These are phyloP conservation scores for Microsporum audouinii DNA, from an alignment of 2,329 filamentous ascomycete genomes.

Conservation along the genomic window DNA sequence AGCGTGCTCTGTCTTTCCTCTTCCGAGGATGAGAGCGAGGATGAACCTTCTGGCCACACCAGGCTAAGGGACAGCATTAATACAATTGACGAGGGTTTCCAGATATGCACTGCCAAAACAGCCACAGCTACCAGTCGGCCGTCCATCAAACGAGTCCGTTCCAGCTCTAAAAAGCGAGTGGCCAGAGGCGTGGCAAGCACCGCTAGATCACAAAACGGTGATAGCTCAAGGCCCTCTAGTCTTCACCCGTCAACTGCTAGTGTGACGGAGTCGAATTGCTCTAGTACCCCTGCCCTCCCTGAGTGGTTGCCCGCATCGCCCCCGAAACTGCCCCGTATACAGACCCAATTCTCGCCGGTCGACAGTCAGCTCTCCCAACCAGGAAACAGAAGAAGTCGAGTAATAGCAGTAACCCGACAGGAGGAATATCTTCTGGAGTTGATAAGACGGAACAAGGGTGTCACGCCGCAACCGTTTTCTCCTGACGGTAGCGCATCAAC, in stretches of 20 bases:
- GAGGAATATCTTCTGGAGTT: constrained; percentile 43
- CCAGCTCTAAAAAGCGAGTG: constrained; percentile 20
- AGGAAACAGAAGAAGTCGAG: constrained; percentile 32
- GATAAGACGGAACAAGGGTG: constrained; percentile 39
- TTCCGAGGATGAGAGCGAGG: constrained; percentile 27
- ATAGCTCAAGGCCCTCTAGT: constrained; percentile 22
- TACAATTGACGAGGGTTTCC: constrained; percentile 31
- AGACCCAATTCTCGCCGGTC: background rate
- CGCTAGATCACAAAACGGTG: constrained; percentile 14
- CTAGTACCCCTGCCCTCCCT: constrained; percentile 25
- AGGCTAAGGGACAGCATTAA: constrained; percentile 29
- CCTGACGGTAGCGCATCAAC: constrained; percentile 13
- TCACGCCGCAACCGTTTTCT: constrained; percentile 35
- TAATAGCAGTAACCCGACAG: constrained; percentile 44
- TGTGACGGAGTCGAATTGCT: constrained; percentile 19
- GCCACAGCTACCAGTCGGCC: constrained; percentile 24
- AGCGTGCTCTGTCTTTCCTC: constrained; percentile 40
- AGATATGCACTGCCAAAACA: constrained; percentile 33
- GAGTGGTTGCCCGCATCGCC: constrained; percentile 21
- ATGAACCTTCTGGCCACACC: constrained; percentile 12
- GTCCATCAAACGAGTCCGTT: constrained; percentile 20
- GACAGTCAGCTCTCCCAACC: constrained; percentile 2
- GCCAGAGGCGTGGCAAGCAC: constrained; percentile 14
- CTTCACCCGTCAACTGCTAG: constrained; percentile 20
- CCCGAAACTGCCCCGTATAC: background rate